These are phyloP conservation scores for Ambrosiella beaveri DNA, from an alignment of 2,329 filamentous ascomycete genomes.

Conservation along the genomic window DNA sequence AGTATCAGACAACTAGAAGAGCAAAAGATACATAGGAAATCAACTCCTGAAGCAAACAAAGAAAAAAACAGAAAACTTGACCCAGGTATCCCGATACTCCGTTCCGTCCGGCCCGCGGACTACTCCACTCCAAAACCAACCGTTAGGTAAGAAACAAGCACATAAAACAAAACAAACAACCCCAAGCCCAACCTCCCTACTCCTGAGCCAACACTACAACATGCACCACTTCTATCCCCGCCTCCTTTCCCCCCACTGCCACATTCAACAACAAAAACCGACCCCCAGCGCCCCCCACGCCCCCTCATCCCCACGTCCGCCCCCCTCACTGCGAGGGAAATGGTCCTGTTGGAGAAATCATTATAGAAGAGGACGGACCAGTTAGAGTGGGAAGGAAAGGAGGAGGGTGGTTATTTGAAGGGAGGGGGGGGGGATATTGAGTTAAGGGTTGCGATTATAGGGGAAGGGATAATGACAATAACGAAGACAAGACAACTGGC, in stretches of 20 bases:
- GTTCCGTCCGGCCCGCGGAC: too few species aligned
- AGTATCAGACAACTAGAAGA: too few species aligned
- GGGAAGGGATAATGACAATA: neutral
- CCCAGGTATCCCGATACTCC: too few species aligned
- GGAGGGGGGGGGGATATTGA: neutral
- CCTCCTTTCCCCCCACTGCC: constrained; percentile 22
- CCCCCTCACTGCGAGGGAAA: constrained; percentile 17
- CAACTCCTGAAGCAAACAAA: too few species aligned
- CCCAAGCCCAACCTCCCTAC: neutral
- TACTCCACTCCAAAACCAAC: too few species aligned
- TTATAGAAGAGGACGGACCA: constrained; percentile 18
- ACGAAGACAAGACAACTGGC: neutral
- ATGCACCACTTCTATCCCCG: constrained; percentile 24
- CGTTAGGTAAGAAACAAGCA: too few species aligned
- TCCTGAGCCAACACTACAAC: constrained; percentile 16
- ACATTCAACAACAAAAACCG: constrained; percentile 25
- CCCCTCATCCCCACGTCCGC: constrained; percentile 16
- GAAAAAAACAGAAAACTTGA: too few species aligned
- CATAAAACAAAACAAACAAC: neutral
- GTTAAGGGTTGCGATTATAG: neutral
- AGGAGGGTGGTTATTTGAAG: neutral
- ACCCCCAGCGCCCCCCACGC: constrained; percentile 19
- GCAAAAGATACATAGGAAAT: too few species aligned
- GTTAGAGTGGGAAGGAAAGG: neutral
- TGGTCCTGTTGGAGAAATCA: constrained; percentile 15